These are phyloP conservation scores for Cystobasidium tubakii DNA, from an alignment of 768 basidiomycete genomes.

Conservation along the genomic window DNA sequence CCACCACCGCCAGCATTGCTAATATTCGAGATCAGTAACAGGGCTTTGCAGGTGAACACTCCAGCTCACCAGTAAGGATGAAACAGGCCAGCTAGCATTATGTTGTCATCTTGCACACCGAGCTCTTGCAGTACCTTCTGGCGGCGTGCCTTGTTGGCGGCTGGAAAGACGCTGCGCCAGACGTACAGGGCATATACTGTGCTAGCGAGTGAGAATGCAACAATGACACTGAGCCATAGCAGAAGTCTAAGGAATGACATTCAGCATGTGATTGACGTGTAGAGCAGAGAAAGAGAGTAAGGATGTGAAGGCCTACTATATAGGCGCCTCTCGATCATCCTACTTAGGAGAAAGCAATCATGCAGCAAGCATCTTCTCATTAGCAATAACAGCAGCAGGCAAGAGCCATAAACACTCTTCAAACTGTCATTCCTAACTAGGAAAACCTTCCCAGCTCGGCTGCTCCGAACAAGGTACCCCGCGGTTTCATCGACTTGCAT, in stretches of 20 bases:
- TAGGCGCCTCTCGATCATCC: not conserved
- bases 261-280: not conserved
- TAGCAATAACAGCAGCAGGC: not conserved
- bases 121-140: not conserved
- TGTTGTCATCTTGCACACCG: conserved; percentile 11
- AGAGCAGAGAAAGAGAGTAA: not conserved
- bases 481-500: not conserved
- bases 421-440: not conserved
- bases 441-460: not conserved
- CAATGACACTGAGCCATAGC: not conserved
- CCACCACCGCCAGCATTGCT: conserved; percentile 97
- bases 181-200: not conserved
- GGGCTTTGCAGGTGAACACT: not conserved
- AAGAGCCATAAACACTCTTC: not conserved
- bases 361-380: not conserved
- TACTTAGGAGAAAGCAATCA: not conserved
- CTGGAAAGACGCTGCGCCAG: conserved; percentile 8
- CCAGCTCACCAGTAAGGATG: conserved; percentile 36
- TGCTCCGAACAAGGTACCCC: not conserved
- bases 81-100: conserved; percentile 26
- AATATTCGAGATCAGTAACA: conserved; percentile 6
- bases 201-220: not conserved
- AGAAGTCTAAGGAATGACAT: not conserved
- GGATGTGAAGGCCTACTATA: not conserved
- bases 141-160: conserved; percentile 15